Evolutionary conservation across 768 basidiomycete genomes (phyloP).

Genomic region (Myochromella boudieri): DNA sequence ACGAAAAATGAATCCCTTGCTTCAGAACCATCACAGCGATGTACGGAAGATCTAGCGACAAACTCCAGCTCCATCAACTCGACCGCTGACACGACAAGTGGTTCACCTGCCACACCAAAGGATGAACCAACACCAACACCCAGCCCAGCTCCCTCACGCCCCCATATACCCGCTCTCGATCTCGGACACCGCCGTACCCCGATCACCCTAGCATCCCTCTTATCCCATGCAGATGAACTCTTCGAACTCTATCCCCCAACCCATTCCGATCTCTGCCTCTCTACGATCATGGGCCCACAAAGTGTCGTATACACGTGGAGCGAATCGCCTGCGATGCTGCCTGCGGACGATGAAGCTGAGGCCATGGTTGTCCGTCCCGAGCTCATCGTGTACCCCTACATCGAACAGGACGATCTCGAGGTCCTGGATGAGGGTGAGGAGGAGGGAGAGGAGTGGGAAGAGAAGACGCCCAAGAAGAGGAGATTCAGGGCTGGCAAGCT

Average conservation of each 20-base stretch:
- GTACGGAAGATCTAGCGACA: too few species aligned
- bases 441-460: conserved; percentile 14
- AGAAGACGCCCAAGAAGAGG: conserved; percentile 18
- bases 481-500: conserved; percentile 14
- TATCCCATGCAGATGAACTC: conserved; percentile 59
- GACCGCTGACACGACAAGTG: too few species aligned
- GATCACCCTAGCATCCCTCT: conserved; percentile 45
- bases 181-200: background rate
- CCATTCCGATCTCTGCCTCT: conserved; percentile 50
- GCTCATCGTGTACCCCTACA: conserved; percentile 55
- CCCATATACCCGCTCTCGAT: background rate
- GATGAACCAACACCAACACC: background rate
- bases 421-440: conserved; percentile 19
- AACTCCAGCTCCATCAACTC: too few species aligned
- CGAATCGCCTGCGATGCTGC: conserved; percentile 41
- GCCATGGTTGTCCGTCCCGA: conserved; percentile 54
- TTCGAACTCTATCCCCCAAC: conserved; percentile 58
- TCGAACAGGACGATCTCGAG: conserved; percentile 28
- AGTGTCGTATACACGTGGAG: conserved; percentile 79
- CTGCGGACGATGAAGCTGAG: conserved; percentile 58
- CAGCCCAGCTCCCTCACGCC: background rate
- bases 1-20: too few species aligned
- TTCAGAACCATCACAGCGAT: too few species aligned
- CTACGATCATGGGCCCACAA: conserved; percentile 73
- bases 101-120: background rate